Conservation (phyloP, 2,329 filamentous ascomycete genomes). For the Tolypocladium album region DNA sequence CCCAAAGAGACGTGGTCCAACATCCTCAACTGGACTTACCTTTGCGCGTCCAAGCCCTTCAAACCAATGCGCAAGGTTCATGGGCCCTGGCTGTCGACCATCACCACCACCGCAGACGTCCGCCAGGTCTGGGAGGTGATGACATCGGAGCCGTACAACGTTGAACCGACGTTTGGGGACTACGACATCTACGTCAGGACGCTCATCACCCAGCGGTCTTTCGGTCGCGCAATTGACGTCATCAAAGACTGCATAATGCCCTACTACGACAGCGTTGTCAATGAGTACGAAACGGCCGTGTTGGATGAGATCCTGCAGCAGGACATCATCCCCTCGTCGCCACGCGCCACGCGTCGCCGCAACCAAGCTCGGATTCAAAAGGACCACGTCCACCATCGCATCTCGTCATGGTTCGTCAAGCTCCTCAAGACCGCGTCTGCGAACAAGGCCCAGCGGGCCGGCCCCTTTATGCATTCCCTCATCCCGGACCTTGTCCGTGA, state of each 20-base stretch:
- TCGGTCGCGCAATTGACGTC: slow-evolving; percentile 21
- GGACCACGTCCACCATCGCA: slow-evolving; percentile 20
- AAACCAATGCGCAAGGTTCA: slow-evolving; percentile 24
- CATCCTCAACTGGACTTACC: slow-evolving; percentile 56
- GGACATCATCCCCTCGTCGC: slow-evolving; percentile 7
- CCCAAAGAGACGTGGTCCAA: slow-evolving; percentile 50
- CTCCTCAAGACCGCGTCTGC: slow-evolving; percentile 15
- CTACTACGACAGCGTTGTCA: slow-evolving; percentile 17
- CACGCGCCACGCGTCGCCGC: slow-evolving; percentile 12
- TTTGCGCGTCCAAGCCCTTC: slow-evolving; percentile 33
- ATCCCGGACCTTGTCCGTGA: slow-evolving; percentile 22
- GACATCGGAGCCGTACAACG: slow-evolving; percentile 43
- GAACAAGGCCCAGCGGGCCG: slow-evolving; percentile 10
- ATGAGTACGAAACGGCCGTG: slow-evolving; percentile 15
- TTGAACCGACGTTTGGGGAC: slow-evolving; percentile 46
- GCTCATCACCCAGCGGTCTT: slow-evolving; percentile 18
- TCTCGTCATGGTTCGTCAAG: slow-evolving; percentile 14
- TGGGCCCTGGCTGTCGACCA: slow-evolving; percentile 14
- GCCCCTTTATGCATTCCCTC: slow-evolving; percentile 8
- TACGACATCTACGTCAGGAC: slow-evolving; percentile 33
- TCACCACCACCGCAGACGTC: slow-evolving; percentile 32
- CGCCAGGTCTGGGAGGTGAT: slow-evolving; percentile 47
- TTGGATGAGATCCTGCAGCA: slow-evolving; percentile 22
- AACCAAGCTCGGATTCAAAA: slow-evolving; percentile 16
- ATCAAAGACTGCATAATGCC: slow-evolving; percentile 31